Base-by-base conservation (phyloP, 2,329 filamentous ascomycete genomes). In the Aspergillus ibericus region DNA sequence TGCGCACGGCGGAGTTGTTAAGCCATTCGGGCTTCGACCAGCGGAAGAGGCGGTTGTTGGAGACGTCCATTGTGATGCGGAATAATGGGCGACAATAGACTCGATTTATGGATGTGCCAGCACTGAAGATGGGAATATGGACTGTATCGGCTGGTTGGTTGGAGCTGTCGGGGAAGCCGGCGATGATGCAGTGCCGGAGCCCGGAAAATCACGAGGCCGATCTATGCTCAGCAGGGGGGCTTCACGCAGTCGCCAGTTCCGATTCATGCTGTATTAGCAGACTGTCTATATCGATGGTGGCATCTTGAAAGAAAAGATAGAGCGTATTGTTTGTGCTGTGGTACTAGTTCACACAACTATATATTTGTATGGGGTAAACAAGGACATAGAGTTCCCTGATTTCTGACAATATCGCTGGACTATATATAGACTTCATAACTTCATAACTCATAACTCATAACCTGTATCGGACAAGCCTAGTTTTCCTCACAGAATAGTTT, bases 11-110 rank as follows among this genome's bases (percentile, higher is more conserved):
- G 61, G 85, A 81, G 75, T 83, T 88, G 73, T 87, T 89, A 47
- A 89, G 76, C 84, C 87, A 89, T 73, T 83, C 79, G 3, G 87
- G 87, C 75, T 85, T 86, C 46, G 84, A 82, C 73, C 88, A 89
- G 68, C 85, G 85, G 77, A 88, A 90, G 62, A 88, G 83, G 58
- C 84, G 80, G 71, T 84, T 78, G 65, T 78, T 79, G 34, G 81
- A 79, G 66, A 73, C 72, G 67, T 80, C 75, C 72, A 78, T 76
- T 57, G 36, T 53, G 27, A 22, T 7, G 12, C 15, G 4, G 13
- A 18, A 47, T 34, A 20, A 27, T 44, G n/a, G 38, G 29, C 10
- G 15, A 42, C n/a, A 27, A 20, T n/a, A 12, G 18, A 50, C 18
- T 16, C 34, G 15, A 20, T n/a, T n/a, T 38, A 36, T 40, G 16